phyloP scores from a whole-genome alignment of 2,329 filamentous ascomycete species.

The Penicillium rolfsii region DNA sequence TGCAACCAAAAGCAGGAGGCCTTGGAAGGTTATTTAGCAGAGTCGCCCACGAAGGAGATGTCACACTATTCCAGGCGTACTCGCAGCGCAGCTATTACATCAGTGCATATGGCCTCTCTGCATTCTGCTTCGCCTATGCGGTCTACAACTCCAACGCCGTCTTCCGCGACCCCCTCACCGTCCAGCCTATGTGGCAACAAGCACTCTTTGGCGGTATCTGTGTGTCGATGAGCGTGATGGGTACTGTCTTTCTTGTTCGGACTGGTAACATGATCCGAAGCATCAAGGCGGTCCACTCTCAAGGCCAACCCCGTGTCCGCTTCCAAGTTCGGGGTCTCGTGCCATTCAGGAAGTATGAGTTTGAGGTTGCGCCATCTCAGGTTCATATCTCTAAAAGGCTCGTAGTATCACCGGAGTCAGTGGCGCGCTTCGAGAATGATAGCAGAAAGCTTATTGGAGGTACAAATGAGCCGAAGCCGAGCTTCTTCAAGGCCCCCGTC shows the following conservation, averaged over 20 bases:
- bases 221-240: conserved; percentile 63
- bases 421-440: conserved; percentile 25
- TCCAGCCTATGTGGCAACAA: conserved; percentile 60
- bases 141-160: conserved; percentile 56
- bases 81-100: conserved; percentile 66
- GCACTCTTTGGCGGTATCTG: conserved; percentile 62
- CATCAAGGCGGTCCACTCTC: conserved; percentile 56
- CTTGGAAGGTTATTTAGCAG: conserved; percentile 54
- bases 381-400: conserved; percentile 40
- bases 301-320: conserved; percentile 38
- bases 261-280: conserved; percentile 61
- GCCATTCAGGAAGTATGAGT: conserved; percentile 43
- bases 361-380: conserved; percentile 40
- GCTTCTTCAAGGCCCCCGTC: conserved; percentile 41
- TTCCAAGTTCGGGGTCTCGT: conserved; percentile 43
- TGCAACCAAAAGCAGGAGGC: conserved; percentile 29
- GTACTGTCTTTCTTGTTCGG: conserved; percentile 62
- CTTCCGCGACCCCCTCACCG: conserved; percentile 55
- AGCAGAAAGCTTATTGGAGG: conserved; percentile 19
- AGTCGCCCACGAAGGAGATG: conserved; percentile 60
- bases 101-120: conserved; percentile 61
- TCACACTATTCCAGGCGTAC: conserved; percentile 66
- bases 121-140: conserved; percentile 58
- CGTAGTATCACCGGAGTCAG: conserved; percentile 35
- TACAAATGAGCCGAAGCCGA: conserved; percentile 21